phyloP scores from a whole-genome alignment of 495 filamentous ascomycete genomes.

The Neurospora sublineolata region DNA sequence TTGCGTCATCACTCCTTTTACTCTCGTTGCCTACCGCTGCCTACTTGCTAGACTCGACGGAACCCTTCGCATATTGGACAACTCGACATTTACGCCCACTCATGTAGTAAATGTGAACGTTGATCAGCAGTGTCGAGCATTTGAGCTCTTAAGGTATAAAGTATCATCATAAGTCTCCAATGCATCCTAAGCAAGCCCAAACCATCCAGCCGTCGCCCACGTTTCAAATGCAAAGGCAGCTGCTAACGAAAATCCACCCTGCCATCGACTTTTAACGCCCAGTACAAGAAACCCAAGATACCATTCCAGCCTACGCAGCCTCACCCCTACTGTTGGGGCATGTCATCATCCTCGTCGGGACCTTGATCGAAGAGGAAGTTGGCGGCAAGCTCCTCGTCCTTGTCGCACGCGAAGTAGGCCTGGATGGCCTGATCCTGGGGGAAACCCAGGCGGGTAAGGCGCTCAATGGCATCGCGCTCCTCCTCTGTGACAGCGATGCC shows the following conservation, averaged over 20 bases:
- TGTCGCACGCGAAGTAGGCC: conserved; percentile 98
- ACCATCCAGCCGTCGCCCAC: neutral
- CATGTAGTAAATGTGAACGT: neutral
- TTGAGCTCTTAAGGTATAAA: neutral
- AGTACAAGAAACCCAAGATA: neutral
- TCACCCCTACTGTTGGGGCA: conserved; percentile 17
- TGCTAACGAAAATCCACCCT: neutral
- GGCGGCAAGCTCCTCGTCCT: conserved; percentile 94
- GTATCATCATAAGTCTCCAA: neutral
- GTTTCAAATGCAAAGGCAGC: neutral
- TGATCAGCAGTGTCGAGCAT: neutral
- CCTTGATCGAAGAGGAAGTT: conserved; percentile 93
- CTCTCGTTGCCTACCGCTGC: too few relatives aligned
- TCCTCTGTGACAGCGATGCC: conserved; percentile 88
- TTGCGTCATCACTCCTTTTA: too few relatives aligned
- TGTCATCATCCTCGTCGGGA: conserved; percentile 66
- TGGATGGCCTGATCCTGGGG: conserved; percentile 89
- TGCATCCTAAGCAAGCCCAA: conserved; percentile 1
- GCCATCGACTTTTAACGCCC: neutral
- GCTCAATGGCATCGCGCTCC: conserved; percentile 91
- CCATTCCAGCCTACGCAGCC: neutral
- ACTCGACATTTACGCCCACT: neutral
- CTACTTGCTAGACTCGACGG: neutral
- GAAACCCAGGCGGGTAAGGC: conserved; percentile 84
- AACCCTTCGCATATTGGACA: neutral